These are phyloP conservation scores for Pseudozyma pruni DNA, from an alignment of 1,284 basidiomycete species.

Conservation along the genomic window DNA sequence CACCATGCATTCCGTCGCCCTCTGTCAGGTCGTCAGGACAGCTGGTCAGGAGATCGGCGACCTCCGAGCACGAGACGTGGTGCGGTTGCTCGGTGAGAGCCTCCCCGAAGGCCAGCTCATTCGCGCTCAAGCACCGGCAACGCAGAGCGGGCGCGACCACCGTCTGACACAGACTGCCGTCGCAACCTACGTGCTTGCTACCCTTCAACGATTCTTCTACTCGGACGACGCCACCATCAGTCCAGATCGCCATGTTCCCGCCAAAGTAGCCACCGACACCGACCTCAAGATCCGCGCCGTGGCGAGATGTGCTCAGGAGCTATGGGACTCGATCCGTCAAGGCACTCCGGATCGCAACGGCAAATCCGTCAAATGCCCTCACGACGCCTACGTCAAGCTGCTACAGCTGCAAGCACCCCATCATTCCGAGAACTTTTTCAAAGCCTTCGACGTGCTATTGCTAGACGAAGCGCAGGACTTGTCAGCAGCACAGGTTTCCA, in stretches of 20 bases:
- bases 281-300: slow-evolving; percentile 48
- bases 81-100: slow-evolving; percentile 37
- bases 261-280: slow-evolving; percentile 46
- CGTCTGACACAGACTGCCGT: slow-evolving; percentile 53
- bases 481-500: slow-evolving; percentile 58
- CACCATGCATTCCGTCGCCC: slow-evolving; percentile 62
- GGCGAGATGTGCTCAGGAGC: slow-evolving; percentile 37
- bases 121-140: slow-evolving; percentile 25
- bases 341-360: slow-evolving; percentile 34
- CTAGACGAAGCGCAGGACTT: slow-evolving; percentile 64
- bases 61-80: slow-evolving; percentile 54
- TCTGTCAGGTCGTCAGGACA: slow-evolving; percentile 47
- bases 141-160: slow-evolving; percentile 31
- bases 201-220: slow-evolving; percentile 58
- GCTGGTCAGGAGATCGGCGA: slow-evolving; percentile 49
- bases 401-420: slow-evolving; percentile 54
- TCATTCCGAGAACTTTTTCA: slow-evolving; percentile 46
- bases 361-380: slow-evolving; percentile 52
- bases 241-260: slow-evolving; percentile 52
- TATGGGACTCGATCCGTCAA: slow-evolving; percentile 54
- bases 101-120: slow-evolving; percentile 49
- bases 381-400: slow-evolving; percentile 64
- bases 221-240: slow-evolving; percentile 49
- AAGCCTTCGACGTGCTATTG: slow-evolving; percentile 54
- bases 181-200: slow-evolving; percentile 57